These are phyloP conservation scores for Suillus fuscotomentosus DNA, from an alignment of 768 basidiomycete species.

Conservation along the genomic window DNA sequence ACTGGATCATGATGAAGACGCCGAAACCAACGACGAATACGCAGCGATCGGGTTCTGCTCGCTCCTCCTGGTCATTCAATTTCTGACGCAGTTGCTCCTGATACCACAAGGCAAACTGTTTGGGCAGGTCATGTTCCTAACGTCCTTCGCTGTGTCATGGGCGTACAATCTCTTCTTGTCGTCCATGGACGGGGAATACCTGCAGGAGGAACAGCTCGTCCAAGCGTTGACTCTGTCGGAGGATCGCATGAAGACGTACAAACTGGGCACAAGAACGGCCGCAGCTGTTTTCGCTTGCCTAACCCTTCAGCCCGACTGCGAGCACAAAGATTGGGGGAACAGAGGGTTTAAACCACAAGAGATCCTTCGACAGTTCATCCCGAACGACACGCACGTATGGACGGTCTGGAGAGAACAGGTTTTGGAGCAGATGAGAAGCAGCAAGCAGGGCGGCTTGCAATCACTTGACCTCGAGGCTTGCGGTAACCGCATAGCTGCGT, in stretches of 20 bases:
- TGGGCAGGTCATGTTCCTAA: conserved; percentile 24
- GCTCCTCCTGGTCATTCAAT: conserved; percentile 18
- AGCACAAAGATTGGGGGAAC: background rate
- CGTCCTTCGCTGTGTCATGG: conserved; percentile 21
- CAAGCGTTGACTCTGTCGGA: conserved; percentile 15
- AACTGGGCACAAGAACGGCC: conserved; percentile 6
- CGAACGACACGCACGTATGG: conserved; percentile 9
- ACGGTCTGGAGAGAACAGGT: conserved; percentile 4
- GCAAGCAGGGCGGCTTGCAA: background rate
- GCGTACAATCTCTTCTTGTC: conserved; percentile 21
- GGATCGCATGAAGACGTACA: conserved; percentile 9
- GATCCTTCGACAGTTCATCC: conserved; percentile 7
- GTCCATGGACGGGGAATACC: conserved; percentile 25
- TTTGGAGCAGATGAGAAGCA: conserved; percentile 2
- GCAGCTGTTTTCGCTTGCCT: conserved; percentile 10
- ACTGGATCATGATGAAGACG: background rate
- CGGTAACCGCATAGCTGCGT: background rate
- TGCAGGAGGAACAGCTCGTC: conserved; percentile 2
- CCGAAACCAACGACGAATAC: conserved; percentile 9
- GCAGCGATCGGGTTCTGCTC: conserved; percentile 14
- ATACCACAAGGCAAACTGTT: conserved; percentile 21
- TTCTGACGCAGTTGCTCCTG: conserved; percentile 21
- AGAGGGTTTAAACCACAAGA: background rate
- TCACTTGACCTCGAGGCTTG: background rate
- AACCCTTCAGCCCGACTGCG: conserved; percentile 1